Percentiles rank a stretch among this genome's conserved stretches.
Evolutionary conservation across 139 green algal species (phyloP).

Genomic region (Haematococcus sp.): DNA sequence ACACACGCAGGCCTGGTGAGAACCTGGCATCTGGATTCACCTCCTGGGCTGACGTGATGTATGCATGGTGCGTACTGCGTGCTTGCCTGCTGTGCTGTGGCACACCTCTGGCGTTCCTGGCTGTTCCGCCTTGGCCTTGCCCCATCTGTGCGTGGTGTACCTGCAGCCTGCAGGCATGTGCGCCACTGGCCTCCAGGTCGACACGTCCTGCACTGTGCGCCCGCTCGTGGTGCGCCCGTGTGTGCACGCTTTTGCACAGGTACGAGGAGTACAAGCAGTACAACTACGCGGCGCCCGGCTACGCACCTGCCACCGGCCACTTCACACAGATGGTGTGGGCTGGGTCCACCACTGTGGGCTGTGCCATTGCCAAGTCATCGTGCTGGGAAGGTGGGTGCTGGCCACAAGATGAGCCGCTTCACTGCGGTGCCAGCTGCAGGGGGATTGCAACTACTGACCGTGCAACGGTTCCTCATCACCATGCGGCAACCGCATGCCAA

Average conservation of each 20-base stretch:
- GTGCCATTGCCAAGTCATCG: background rate
- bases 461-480: too few species aligned
- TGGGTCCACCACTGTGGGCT: background rate
- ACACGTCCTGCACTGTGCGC: background rate
- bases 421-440: too few species aligned
- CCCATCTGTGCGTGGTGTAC: background rate
- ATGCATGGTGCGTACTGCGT: background rate
- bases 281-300: background rate
- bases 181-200: background rate
- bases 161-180: background rate
- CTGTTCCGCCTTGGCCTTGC: background rate
- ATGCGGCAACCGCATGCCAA: too few species aligned
- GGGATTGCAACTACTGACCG: too few species aligned
- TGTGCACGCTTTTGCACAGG: too few species aligned
- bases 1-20: background rate
- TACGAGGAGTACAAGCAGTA: conserved; percentile 8
- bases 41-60: background rate
- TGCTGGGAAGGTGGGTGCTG: background rate
- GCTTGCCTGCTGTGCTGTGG: background rate
- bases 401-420: too few species aligned
- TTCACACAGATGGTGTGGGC: conserved; percentile 7
- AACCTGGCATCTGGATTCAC: background rate
- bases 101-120: background rate
- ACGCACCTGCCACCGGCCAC: conserved; percentile 1
- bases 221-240: too few species aligned